Conservation (phyloP, 1,139 yeast genomes). For the Candida dubliniensis region DNA sequence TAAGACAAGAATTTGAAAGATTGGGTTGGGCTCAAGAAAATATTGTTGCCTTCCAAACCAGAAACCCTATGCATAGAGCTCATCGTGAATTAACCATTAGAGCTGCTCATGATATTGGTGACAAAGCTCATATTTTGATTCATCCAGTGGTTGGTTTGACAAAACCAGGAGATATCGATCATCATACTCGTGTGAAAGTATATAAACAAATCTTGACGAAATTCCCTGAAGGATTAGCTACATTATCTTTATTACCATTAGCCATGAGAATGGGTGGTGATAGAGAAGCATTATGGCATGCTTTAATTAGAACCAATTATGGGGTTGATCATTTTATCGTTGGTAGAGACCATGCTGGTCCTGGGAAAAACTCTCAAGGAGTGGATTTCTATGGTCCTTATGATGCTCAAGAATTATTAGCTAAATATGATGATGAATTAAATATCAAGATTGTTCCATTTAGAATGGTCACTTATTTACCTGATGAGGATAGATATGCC, state of each 20-base stretch:
- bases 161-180: slow-evolving; percentile 97
- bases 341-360: slow-evolving; percentile 98
- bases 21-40: slow-evolving; percentile 74
- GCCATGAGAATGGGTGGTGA: slow-evolving; percentile 99
- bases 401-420: slow-evolving; percentile 91
- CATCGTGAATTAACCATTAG: slow-evolving; percentile 94
- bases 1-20: slow-evolving; percentile 76
- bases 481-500: slow-evolving; percentile 92
- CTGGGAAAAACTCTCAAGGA: slow-evolving; percentile 91
- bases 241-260: slow-evolving; percentile 81
- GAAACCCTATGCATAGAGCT: slow-evolving; percentile 99
- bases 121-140: slow-evolving; percentile 67
- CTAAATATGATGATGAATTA: slow-evolving; percentile 70
- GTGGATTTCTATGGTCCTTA: slow-evolving; percentile 96
- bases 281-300: slow-evolving; percentile 98
- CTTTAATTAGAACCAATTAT: slow-evolving; percentile 91
- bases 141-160: slow-evolving; percentile 98
- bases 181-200: slow-evolving; percentile 94
- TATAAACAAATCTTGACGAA: slow-evolving; percentile 89
- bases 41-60: slow-evolving; percentile 95
- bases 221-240: slow-evolving; percentile 92
- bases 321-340: slow-evolving; percentile 98
- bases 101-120: slow-evolving; percentile 66
- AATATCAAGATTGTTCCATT: slow-evolving; percentile 92
- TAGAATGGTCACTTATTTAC: slow-evolving; percentile 94